A percentile compares a stretch with the other conserved stretches of the same genome.
These are phyloP conservation scores for Irpex sp. DNA, from an alignment of 1,284 basidiomycete genomes.

Conservation along the genomic window DNA sequence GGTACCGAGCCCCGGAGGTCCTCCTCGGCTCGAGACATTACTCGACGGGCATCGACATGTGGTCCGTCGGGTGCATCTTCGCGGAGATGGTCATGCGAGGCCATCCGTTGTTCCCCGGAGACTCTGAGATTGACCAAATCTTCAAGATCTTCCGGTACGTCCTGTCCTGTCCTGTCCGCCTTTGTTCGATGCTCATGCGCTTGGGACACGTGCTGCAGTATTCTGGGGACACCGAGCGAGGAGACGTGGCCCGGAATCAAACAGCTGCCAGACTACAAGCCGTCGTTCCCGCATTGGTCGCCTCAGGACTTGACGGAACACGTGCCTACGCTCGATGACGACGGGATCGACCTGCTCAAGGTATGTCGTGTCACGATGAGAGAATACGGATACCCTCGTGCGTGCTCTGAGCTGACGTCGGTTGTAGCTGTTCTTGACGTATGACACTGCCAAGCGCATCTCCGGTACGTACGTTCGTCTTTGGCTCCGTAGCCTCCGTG, in stretches of 20 bases:
- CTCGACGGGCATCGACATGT: conserved; percentile 96
- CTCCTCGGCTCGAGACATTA: conserved; percentile 95
- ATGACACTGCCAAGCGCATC: conserved; percentile 93
- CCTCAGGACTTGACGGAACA: conserved; percentile 62
- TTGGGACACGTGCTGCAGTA: conserved; percentile 39
- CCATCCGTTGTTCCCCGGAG: conserved; percentile 93
- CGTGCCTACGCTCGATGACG: conserved; percentile 67
- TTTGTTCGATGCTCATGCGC: neutral
- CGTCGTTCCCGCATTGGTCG: conserved; percentile 97
- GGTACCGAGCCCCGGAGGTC: conserved; percentile 98
- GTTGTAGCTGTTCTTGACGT: conserved; percentile 73
- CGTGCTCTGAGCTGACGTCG: neutral
- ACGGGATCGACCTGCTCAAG: conserved; percentile 77
- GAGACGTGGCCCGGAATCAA: conserved; percentile 91
- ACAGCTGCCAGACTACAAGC: conserved; percentile 91
- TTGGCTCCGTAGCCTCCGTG: neutral
- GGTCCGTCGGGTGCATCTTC: conserved; percentile 95
- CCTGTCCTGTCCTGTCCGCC: neutral
- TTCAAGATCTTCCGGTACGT: conserved; percentile 96
- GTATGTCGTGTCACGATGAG: conserved; percentile 35
- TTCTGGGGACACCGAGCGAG: conserved; percentile 94
- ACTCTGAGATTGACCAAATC: conserved; percentile 99
- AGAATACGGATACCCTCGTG: neutral
- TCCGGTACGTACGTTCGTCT: conserved; percentile 67
- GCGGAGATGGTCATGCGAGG: conserved; percentile 91